Evolutionary conservation across 805 yeast species (phyloP).

Genomic region (Torulaspora maleeae): DNA sequence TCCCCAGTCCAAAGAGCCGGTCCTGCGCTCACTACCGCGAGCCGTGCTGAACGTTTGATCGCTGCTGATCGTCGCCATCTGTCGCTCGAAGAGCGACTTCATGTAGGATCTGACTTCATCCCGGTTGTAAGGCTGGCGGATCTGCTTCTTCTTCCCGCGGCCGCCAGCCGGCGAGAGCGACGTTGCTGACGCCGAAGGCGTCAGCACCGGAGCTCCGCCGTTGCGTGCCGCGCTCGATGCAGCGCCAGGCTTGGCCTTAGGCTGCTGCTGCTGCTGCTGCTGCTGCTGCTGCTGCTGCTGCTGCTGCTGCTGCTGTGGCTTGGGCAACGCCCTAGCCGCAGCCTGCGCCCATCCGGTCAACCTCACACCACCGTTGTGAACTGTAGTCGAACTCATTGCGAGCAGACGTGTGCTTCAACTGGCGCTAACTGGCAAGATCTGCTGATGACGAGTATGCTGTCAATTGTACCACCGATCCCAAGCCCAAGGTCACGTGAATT

Average conservation of each 20-base stretch:
- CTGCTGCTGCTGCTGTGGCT: slow-evolving; percentile 11
- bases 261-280: slow-evolving; percentile 9
- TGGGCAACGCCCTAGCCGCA: slow-evolving; percentile 29
- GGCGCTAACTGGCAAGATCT: neutral
- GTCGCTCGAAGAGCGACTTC: slow-evolving; percentile 17
- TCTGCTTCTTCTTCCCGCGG: slow-evolving; percentile 7
- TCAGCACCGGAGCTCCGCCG: neutral
- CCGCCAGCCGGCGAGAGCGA: neutral
- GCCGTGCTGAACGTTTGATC: slow-evolving; percentile 11
- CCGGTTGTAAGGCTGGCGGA: slow-evolving; percentile 25
- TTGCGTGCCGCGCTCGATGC: too few relatives aligned
- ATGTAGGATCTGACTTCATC: slow-evolving; percentile 26
- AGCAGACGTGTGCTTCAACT: neutral
- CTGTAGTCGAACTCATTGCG: slow-evolving; percentile 3
- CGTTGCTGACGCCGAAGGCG: neutral
- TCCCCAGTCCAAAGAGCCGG: slow-evolving; percentile 29
- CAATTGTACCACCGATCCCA: too few relatives aligned
- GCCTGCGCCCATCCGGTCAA: slow-evolving; percentile 36
- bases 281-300: slow-evolving; percentile 11
- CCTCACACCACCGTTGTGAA: slow-evolving; percentile 17
- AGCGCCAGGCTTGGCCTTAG: slow-evolving; percentile 1
- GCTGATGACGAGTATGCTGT: neutral
- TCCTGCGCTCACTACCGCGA: slow-evolving; percentile 4
- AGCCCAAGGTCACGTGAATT: too few relatives aligned
- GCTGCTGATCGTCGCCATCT: slow-evolving; percentile 8